Base-by-base conservation (phyloP, 805 yeast species). In the Ogataea parapolymorpha region DNA sequence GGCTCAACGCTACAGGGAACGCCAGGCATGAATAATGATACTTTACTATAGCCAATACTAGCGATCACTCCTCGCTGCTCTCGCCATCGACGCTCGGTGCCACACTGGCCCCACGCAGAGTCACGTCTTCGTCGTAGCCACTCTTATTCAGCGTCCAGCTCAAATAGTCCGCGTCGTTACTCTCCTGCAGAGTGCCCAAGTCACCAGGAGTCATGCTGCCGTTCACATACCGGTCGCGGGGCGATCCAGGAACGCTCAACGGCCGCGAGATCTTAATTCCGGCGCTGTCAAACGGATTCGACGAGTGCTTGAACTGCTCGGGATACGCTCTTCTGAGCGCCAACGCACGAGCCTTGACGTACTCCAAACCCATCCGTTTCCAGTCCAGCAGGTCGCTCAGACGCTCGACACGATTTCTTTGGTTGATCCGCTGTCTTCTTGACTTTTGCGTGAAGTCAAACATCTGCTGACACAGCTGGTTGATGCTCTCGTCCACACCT, bases 331-430 rank as follows among this genome's bases (percentile, higher is more conserved):
- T 75, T 63, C 90, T 84, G 61, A 91, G 73, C 0, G 96, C 88
- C 54, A 91, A 75, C 58, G 86, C 89, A 57, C 98, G 80, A 12
- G 98, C 98, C 70, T 91, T 91, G 56, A 87, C 80, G 64, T 91
- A 91, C 65, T 93, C 99, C 39, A 91, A 71, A 0, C 99, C 99
- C 98, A 91, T 90, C 57, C 98, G 78, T 66, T 85, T 87, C 99
- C 99, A 91, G 68, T 91, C 99, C 46, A 91, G 76, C 55, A 91
- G 68, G 62, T 93, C 98, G 37, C 93, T 81, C 48, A 91, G 74
- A 54, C 99, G 75, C 69, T 91, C 99, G 22, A 96, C 93, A 65
- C 99, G 79, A 66, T 91, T 91, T 70, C 99, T 82, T 71, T 91
- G 98, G 66, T 93, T 93, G 68, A 91, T 91, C 67, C 99, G 79